Conservation (phyloP, 1,139 yeast species). For the Citeromyces hawaiiensis region DNA sequence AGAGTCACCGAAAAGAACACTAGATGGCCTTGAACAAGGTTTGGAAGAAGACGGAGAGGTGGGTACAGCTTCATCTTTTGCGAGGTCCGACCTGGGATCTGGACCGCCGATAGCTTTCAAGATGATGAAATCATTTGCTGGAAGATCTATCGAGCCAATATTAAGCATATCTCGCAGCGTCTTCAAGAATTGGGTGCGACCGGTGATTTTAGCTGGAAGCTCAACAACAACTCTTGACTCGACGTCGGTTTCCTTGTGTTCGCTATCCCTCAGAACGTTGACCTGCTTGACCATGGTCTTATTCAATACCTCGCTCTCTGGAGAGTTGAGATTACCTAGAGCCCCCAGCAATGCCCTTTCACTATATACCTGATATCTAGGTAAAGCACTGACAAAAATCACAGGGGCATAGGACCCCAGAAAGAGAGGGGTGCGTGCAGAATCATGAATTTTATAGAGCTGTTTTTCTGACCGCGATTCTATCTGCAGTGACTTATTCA, state of each 20-base stretch:
- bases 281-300: background rate
- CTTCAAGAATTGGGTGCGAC: conserved; percentile 32
- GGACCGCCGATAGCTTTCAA: conserved; percentile 32
- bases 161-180: conserved; percentile 48
- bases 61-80: conserved; percentile 1
- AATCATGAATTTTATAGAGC: conserved; percentile 24
- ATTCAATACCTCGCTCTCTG: background rate
- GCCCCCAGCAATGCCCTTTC: conserved; percentile 35
- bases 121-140: conserved; percentile 35
- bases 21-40: conserved; percentile 15
- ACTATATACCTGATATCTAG: conserved; percentile 41
- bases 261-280: background rate
- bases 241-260: background rate
- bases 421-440: conserved; percentile 31
- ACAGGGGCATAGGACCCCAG: conserved; percentile 50
- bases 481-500: conserved; percentile 26
- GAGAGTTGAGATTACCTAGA: conserved; percentile 18
- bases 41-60: conserved; percentile 2
- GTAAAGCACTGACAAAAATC: conserved; percentile 39
- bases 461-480: conserved; percentile 32
- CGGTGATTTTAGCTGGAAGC: conserved; percentile 21
- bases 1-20: conserved; percentile 16
- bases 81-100: background rate
- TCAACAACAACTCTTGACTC: conserved; percentile 9
- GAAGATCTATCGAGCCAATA: conserved; percentile 39